Conservation (phyloP, 2,329 filamentous ascomycete species). For the Didymella segeticola region DNA sequence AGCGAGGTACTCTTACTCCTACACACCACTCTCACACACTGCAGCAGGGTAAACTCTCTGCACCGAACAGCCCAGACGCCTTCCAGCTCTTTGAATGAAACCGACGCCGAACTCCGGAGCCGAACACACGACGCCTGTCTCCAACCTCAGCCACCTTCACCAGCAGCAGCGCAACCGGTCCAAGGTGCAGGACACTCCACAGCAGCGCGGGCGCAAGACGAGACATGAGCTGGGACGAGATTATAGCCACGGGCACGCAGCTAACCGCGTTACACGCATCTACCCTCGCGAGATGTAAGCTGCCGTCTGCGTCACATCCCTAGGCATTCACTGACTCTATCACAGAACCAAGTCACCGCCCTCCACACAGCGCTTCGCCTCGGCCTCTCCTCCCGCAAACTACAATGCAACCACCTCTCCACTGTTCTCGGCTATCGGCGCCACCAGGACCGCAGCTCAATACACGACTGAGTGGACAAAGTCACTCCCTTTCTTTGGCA, state of each 20-base stretch:
- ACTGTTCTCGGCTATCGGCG: constrained; percentile 48
- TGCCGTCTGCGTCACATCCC: not conserved
- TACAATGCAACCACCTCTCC: constrained; percentile 50
- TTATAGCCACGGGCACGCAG: constrained; percentile 43
- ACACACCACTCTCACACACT: constrained; percentile 13
- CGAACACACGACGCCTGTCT: constrained; percentile 41
- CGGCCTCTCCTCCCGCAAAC: constrained; percentile 39
- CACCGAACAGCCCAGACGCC: constrained; percentile 10
- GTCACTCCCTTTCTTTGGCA: constrained; percentile 51
- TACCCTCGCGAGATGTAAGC: constrained; percentile 51
- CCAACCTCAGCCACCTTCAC: constrained; percentile 45
- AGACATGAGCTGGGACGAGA: constrained; percentile 52
- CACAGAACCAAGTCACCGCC: constrained; percentile 48
- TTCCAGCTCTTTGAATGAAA: constrained; percentile 47
- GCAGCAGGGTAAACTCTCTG: constrained; percentile 18
- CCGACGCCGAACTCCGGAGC: constrained; percentile 44
- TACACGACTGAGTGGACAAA: constrained; percentile 57
- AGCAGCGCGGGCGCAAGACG: constrained; percentile 46
- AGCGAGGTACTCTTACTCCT: constrained; percentile 5
- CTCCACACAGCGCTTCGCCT: constrained; percentile 43
- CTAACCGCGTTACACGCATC: constrained; percentile 47
- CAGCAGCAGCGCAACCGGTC: constrained; percentile 44
- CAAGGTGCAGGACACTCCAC: constrained; percentile 44
- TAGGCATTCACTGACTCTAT: constrained; percentile 13
- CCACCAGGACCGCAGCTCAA: constrained; percentile 46